Evolutionary conservation across 73 alveolate species (phyloP).

Genomic region (Paramecium octaurelia): DNA sequence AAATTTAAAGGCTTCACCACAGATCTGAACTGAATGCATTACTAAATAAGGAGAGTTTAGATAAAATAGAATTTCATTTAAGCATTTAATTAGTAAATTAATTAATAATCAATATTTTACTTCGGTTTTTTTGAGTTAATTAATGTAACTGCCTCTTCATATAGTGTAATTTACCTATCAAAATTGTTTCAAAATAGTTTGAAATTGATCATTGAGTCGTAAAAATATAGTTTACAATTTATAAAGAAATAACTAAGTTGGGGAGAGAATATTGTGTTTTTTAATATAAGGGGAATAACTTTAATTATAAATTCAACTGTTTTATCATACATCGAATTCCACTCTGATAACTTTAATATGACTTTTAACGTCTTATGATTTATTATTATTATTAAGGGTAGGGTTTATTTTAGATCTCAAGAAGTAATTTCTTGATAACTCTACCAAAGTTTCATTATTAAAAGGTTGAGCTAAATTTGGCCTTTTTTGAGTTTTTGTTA

Average conservation of each 20-base stretch:
- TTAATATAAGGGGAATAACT: not conserved
- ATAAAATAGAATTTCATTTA: not conserved
- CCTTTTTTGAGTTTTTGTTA: conserved; percentile 7
- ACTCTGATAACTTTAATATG: not conserved
- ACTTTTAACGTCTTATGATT: conserved; percentile 4
- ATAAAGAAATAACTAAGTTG: no score
- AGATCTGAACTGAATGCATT: not conserved
- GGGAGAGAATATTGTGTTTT: not conserved
- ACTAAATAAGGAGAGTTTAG: not conserved
- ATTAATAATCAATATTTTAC: not conserved
- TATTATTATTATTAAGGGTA: not conserved
- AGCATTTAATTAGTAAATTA: not conserved
- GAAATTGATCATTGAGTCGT: no score
- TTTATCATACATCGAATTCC: not conserved
- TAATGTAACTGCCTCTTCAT: not conserved
- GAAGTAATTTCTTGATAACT: not conserved
- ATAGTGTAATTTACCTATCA: not conserved
- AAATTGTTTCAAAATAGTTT: not conserved
- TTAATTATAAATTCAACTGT: not conserved
- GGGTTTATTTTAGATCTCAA: not conserved
- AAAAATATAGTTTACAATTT: no score
- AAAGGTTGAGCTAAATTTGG: not conserved
- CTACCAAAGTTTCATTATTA: not conserved
- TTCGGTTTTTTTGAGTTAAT: not conserved
- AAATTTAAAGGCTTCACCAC: not conserved